These are phyloP conservation scores for Stygiomarasmius scandens DNA, from an alignment of 1,284 basidiomycete species.

Conservation along the genomic window DNA sequence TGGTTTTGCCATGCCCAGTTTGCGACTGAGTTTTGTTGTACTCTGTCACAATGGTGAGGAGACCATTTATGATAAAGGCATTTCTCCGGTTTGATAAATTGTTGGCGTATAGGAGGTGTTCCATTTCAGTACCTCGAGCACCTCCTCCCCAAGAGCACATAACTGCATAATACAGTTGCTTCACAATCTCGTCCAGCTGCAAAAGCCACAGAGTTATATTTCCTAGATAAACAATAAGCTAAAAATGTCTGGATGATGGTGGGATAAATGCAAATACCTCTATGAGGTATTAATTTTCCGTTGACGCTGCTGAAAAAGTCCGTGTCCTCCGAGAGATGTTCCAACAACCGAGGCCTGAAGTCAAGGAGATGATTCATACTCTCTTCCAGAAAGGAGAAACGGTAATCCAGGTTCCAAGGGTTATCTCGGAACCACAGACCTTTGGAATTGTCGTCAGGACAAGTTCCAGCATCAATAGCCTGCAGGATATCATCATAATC, in stretches of 20 bases:
- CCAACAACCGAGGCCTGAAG: neutral
- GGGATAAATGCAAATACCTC: neutral
- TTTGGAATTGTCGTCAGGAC: neutral
- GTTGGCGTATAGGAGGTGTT: slow-evolving; percentile 11
- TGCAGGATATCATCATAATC: slow-evolving; percentile 4
- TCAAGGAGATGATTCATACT: neutral
- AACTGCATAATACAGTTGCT: slow-evolving; percentile 1
- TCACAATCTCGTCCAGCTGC: slow-evolving; percentile 7
- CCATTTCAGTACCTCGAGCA: slow-evolving; percentile 16
- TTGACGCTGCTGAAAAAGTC: neutral
- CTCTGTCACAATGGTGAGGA: slow-evolving; percentile 17
- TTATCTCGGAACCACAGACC: slow-evolving; percentile 10
- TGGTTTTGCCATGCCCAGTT: slow-evolving; percentile 4
- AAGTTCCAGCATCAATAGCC: neutral
- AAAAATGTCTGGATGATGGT: neutral
- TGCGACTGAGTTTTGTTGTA: slow-evolving; percentile 14
- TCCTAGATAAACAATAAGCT: slow-evolving; percentile 1
- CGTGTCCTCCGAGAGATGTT: neutral
- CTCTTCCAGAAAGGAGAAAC: slow-evolving; percentile 11
- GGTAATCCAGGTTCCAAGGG: neutral
- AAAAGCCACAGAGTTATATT: slow-evolving; percentile 9
- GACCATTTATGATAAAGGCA: slow-evolving; percentile 15
- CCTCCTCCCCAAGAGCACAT: slow-evolving; percentile 15
- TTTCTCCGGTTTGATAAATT: neutral
- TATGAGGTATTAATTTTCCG: neutral